These are phyloP conservation scores for Microthlaspi erraticum DNA, from an alignment of 345 rosid genomes.

Conservation along the genomic window DNA sequence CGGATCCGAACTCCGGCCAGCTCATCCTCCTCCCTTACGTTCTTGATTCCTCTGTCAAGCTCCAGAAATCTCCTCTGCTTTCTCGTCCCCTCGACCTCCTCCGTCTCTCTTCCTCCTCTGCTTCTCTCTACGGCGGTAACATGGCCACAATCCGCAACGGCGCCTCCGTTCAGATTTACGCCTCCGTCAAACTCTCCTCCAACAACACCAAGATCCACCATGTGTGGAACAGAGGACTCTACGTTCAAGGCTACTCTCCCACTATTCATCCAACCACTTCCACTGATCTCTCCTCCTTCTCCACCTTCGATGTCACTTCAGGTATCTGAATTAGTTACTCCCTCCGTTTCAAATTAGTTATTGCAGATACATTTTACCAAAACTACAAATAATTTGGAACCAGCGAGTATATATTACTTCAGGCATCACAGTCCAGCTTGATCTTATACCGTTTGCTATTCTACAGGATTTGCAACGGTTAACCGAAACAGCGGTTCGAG, in stretches of 20 bases:
- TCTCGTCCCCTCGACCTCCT: conserved; percentile 79
- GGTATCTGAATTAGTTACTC: conserved; percentile 47
- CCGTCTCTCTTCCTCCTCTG: conserved; percentile 77
- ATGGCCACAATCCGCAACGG: conserved; percentile 88
- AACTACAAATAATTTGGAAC: too few species aligned
- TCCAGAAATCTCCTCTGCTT: conserved; percentile 78
- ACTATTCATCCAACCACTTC: conserved; percentile 93
- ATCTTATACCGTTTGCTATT: conserved; percentile 3
- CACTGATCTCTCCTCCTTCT: conserved; percentile 74
- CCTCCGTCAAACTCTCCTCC: conserved; percentile 59
- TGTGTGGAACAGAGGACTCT: conserved; percentile 96
- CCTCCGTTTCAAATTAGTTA: too few species aligned
- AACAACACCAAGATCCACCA: conserved; percentile 76
- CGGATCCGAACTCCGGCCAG: conserved; percentile 89
- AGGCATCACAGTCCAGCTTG: not conserved
- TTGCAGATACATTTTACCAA: too few species aligned
- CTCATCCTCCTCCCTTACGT: conserved; percentile 76
- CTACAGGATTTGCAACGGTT: conserved; percentile 37
- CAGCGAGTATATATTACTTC: not conserved
- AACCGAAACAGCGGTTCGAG: conserved; percentile 42
- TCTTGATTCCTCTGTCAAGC: conserved; percentile 81
- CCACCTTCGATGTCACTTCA: conserved; percentile 76
- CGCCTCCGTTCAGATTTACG: conserved; percentile 77
- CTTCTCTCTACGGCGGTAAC: conserved; percentile 81
- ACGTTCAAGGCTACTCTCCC: conserved; percentile 97